Evolutionary conservation across 2,329 filamentous ascomycete genomes (phyloP), one percentile per base, ranked within the genome.

Genomic region (Microsporum canis): DNA sequence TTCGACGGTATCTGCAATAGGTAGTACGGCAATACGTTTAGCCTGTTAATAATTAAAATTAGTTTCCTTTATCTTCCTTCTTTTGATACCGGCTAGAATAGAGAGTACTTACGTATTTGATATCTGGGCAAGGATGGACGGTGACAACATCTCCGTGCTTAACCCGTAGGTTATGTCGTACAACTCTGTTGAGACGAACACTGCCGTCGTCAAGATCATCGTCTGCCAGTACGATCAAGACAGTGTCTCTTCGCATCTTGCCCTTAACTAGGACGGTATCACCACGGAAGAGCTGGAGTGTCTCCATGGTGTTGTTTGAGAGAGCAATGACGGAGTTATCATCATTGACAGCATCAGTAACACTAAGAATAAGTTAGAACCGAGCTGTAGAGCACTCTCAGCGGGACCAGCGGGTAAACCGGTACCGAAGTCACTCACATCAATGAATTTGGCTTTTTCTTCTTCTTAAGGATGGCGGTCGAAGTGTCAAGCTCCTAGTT

Each of bases 361-460:
- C 94, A 80, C 91, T 96, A 71, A 66, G 68, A 61, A 57, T 10
- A n/a, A 57, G 68, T 78, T 65, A 78, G 70, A 64, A n/a, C 39
- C 36, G 3, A 23, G 23, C 27, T 63, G 61, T 55, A 55, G 41
- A 33, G n/a, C 47, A n/a, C 39, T n/a, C 3, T 17, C 14, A 31
- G 34, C 3, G 3, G 39, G 27, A 12, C 38, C 14, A 31, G 34
- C 6, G 3, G 39, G 27, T 29, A 59, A 23, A 55, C 17, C 5
- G 31, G 10, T 14, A 14, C 38, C 7, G 23, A 17, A 7, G 3
- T 5, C 17, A 76, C 87, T 76, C 82, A 95, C 91, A 99, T 95
- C 76, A 99, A 79, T 73, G 92, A 95, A 79, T 99, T 99, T 70
- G 91, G 91, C 89, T 99, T 99, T 91, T 99, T 99, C 88, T 99